Conservation (phyloP, 805 yeast species). For the Ogataea philodendri region DNA sequence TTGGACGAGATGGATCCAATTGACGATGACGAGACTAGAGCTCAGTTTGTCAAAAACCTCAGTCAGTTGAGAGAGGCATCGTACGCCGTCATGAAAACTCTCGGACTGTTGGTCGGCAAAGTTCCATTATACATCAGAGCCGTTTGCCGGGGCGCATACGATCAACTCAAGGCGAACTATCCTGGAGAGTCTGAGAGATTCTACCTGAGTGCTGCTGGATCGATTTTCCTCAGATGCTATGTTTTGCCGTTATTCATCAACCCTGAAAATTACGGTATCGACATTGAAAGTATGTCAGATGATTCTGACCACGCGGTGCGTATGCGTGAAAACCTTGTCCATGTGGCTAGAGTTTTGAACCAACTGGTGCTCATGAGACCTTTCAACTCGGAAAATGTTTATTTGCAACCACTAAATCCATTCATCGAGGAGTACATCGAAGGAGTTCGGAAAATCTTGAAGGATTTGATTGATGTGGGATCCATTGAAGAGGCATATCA, state of each 20-base stretch:
- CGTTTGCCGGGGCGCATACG: conserved; percentile 46
- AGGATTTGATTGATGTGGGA: conserved; percentile 49
- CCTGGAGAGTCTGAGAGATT: conserved; percentile 60
- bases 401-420: conserved; percentile 77
- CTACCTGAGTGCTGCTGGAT: conserved; percentile 66
- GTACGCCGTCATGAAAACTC: conserved; percentile 53
- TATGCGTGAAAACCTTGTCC: conserved; percentile 49
- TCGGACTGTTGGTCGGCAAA: conserved; percentile 40
- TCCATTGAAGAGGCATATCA: conserved; percentile 60
- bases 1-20: conserved; percentile 59
- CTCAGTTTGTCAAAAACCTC: conserved; percentile 67
- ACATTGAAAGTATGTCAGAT: conserved; percentile 23
- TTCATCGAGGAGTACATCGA: conserved; percentile 54
- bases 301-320: conserved; percentile 27
- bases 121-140: conserved; percentile 59
- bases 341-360: conserved; percentile 55
- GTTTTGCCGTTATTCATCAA: conserved; percentile 44
- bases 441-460: conserved; percentile 44
- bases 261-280: conserved; percentile 60
- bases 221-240: conserved; percentile 55
- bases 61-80: conserved; percentile 71
- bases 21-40: conserved; percentile 71
- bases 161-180: conserved; percentile 37
- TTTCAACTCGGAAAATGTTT: conserved; percentile 60
- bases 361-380: conserved; percentile 70